Base-by-base conservation (phyloP, 768 basidiomycete genomes). In the Boletales sp. region DNA sequence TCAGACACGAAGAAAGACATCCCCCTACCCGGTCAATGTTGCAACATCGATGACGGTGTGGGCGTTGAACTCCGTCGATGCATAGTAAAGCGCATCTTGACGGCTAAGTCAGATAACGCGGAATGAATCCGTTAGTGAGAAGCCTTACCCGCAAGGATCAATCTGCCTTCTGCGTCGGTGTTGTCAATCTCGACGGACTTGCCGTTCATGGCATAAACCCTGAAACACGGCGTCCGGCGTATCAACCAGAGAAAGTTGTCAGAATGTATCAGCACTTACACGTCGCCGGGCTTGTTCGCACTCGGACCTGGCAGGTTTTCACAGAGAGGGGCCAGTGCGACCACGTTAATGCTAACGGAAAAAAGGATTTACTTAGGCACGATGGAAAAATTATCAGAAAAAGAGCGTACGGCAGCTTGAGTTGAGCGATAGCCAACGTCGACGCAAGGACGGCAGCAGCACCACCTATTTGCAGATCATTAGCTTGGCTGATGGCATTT, bases 131-230 rank as follows among this genome's bases (percentile, higher is more conserved):
- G 30, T 40, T 30, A 1, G 24, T 27, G 24, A 27, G 1, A 34
- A 38, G 38, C 59, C 74, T 39, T 48, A 84, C 83, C 84, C 42
- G 90, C 78, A 42, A 92, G 79, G 29, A 91, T 72, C 38, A 92
- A 71, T 12, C 89, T 82, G 11, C 87, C 89, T 60, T 90, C 89
- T 7, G 88, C 88, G 62, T 90, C 91, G 0, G 90, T 93, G 64
- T 91, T 91, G 68, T 92, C 89, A 27, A 93, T 78, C 63, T 93
- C 89, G 15, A 93, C 77, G 0, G 86, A 82, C 67, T 91, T 92
- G 34, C 91, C 89, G 56, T 91, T 91, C 86, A 91, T 91, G 6
- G 89, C 86, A 54, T 87, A 87, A 56, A 92, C 59, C 38, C 87
- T 90, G 54, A 31, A 40, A 17, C 1, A 35, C 13, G 18, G 24